Evolutionary conservation across 2,329 filamentous ascomycete genomes (phyloP).

Genomic region (Aureobasidium pullulans): DNA sequence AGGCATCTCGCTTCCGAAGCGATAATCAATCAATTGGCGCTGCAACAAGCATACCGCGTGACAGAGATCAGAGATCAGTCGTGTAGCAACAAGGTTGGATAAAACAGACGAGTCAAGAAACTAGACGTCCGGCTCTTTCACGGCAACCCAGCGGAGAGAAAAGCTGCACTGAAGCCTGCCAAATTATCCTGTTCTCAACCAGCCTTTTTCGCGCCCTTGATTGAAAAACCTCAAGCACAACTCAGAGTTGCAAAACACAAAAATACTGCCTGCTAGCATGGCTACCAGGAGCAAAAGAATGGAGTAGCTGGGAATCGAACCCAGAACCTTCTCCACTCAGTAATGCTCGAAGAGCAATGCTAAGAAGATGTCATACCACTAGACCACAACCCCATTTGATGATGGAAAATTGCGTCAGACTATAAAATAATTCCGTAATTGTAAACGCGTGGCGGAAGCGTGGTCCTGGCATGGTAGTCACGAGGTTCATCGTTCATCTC

Average conservation of each 20-base stretch:
- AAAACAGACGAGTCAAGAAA: not conserved
- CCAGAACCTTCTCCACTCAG: conserved; percentile 13
- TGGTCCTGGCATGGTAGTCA: too few species aligned
- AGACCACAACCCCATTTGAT: conserved; percentile 8
- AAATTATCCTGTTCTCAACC: not conserved
- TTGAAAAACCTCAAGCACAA: too few species aligned
- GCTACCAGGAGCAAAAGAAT: not conserved
- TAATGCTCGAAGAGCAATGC: conserved; percentile 4
- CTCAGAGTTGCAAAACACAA: not conserved
- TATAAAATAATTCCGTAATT: accelerated
- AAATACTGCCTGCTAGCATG: not conserved
- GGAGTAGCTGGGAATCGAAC: conserved; percentile 12
- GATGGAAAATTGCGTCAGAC: not conserved
- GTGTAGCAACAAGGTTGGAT: not conserved
- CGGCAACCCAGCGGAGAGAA: not conserved
- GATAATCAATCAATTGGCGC: too few species aligned
- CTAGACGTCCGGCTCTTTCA: not conserved
- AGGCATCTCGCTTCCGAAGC: not conserved
- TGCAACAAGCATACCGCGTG: not conserved
- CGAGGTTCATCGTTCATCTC: too few species aligned
- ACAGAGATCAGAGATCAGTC: not conserved
- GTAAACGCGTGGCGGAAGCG: too few species aligned
- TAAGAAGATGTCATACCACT: conserved; percentile 13
- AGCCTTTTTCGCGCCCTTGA: too few species aligned
- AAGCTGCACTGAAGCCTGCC: not conserved